Percentiles rank a stretch among this genome's conserved stretches.
These are phyloP conservation scores for Telopea speciosissima DNA, from an alignment of 177 flowering plant species.

Conservation along the genomic window DNA sequence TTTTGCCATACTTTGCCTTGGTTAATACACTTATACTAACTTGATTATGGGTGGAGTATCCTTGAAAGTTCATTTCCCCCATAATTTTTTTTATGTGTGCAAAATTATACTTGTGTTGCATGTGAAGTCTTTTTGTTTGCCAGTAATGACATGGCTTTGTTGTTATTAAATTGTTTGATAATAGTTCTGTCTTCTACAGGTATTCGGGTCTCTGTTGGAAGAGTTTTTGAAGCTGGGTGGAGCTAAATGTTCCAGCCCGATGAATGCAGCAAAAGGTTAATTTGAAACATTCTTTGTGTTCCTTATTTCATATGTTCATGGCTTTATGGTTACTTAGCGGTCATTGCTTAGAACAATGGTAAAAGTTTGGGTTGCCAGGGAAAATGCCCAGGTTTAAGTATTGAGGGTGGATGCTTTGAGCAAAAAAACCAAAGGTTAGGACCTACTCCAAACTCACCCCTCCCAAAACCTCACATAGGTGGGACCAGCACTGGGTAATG, in stretches of 20 bases:
- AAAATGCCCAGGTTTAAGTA: no score
- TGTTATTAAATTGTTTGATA: slow-evolving; percentile 3
- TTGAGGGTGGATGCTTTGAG: no score
- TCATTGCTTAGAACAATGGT: no score
- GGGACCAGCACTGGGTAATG: no score
- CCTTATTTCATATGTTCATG: neutral
- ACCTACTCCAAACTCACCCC: no score
- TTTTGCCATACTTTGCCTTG: no score
- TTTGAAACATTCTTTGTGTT: neutral
- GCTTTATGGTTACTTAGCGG: neutral
- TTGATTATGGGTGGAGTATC: neutral
- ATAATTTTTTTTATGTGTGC: no score
- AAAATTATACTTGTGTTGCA: no score
- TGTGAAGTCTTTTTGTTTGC: neutral
- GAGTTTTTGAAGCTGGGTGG: slow-evolving; percentile 69
- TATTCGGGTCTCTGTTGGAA: slow-evolving; percentile 31
- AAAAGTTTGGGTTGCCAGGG: no score
- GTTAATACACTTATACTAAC: no score
- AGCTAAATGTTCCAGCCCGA: slow-evolving; percentile 32
- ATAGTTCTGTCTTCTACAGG: slow-evolving; percentile 28
- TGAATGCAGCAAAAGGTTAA: slow-evolving; percentile 58
- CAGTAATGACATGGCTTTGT: neutral
- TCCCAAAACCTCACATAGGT: no score
- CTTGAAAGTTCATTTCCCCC: neutral
- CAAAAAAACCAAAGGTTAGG: no score